Percentiles rank a stretch among this genome's conserved stretches.
Evolutionary conservation across 2,329 filamentous ascomycete genomes (phyloP).

Genomic region (Fusarium compactum): DNA sequence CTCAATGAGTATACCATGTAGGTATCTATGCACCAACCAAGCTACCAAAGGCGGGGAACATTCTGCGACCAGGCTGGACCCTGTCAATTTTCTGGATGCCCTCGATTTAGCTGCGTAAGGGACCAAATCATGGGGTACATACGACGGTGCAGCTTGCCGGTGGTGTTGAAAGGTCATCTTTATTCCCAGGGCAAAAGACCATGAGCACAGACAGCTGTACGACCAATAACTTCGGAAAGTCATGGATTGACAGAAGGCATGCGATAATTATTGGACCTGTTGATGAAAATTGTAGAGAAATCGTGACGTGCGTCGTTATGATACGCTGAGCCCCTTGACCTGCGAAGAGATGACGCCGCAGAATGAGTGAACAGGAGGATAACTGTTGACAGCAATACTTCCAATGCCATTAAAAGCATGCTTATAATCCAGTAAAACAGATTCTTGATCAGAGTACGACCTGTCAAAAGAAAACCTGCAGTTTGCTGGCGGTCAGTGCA

Average conservation of each 20-base stretch:
- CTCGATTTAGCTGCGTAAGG: slow-evolving; percentile 7
- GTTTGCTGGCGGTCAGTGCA: too few relatives aligned
- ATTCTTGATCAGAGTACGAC: background rate
- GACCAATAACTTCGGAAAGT: slow-evolving; percentile 67
- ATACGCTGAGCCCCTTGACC: too few relatives aligned
- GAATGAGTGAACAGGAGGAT: background rate
- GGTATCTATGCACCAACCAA: background rate
- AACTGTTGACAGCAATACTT: background rate
- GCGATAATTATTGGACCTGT: slow-evolving; percentile 58
- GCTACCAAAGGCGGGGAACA: background rate
- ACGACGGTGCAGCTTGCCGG: slow-evolving; percentile 63
- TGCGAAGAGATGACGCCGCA: background rate
- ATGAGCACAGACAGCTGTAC: slow-evolving; percentile 70
- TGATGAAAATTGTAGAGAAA: slow-evolving; percentile 32
- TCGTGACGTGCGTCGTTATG: background rate
- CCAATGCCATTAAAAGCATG: background rate
- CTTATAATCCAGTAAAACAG: too few relatives aligned
- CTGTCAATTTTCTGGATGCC: background rate
- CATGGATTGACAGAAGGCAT: slow-evolving; percentile 50
- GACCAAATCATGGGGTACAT: slow-evolving; percentile 63
- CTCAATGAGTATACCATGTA: background rate
- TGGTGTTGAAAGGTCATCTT: slow-evolving; percentile 69
- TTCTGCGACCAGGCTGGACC: background rate
- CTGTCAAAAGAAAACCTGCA: background rate
- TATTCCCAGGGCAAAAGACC: slow-evolving; percentile 61